Base-by-base conservation (phyloP, 2,329 filamentous ascomycete species). In the Penicillium sp. region DNA sequence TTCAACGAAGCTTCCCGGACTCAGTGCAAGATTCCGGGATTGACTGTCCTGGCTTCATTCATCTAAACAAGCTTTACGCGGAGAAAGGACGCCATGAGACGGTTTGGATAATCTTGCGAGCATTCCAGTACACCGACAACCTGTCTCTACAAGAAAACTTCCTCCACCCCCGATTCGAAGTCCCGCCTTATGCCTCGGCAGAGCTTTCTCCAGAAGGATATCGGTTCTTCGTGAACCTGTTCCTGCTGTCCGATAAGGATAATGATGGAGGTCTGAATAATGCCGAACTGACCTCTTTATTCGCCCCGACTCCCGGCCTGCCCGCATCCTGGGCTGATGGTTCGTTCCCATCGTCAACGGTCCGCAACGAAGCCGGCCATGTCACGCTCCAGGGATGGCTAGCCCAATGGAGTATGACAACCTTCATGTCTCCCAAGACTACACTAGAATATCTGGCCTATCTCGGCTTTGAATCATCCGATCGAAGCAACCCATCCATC, bases 401-500 rank as follows among this genome's bases (percentile, higher is more conserved):
- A 30, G 94, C 94, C 3, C 94, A 99, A 66, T 99, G 94, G 94
- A 97, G 92, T 69, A 99, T 99, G 94, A 99, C 94, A 0, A 99
- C 94, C 0, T 99, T 97, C 65, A 85, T 95, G 54, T 92, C 95
- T 50, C 93, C 94, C 10, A 95, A 94, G 68, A 97, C 91, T 0
- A 97, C 94, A 0, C 81, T 99, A 3, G 92, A 95, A 63, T 99
- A 99, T 69, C 84, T 99, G 2, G 94, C 94, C 3, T 97, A 97
- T 68, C 85, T 99, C 2, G 94, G 94, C 1, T 99, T 97, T 65
- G 94, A 97, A 68, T 87, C 90, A 2, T 78, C 84, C 2, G 89
- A 88, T 61, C 75, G 78, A 50, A 78, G 83, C n/a, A 88, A 88
- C 51, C 87, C 88, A 32, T 86, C 87, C 0, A 91, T 90, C 1